phyloP scores from a whole-genome alignment of 129 eudicot genomes.

The Escallonia herrerae region DNA sequence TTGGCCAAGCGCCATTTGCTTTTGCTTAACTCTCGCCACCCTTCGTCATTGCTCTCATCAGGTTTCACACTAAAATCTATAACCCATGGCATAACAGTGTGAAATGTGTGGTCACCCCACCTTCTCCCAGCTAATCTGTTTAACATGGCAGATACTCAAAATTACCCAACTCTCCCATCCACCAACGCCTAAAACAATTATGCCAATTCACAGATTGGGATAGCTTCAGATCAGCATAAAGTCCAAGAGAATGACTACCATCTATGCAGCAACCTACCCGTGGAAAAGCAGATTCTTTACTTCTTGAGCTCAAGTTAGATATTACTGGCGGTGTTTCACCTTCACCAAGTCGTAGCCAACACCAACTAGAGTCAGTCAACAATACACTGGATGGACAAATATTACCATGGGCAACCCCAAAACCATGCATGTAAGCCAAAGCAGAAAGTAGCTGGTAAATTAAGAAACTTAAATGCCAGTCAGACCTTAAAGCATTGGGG shows the following conservation, averaged over 20 bases:
- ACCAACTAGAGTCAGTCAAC: conserved; percentile 67
- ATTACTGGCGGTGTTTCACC: conserved; percentile 19
- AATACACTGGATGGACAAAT: conserved; percentile 53
- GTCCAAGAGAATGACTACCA: conserved; percentile 43
- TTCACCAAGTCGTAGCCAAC: conserved; percentile 65
- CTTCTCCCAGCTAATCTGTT: conserved; percentile 90
- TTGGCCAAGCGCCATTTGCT: conserved; percentile 98
- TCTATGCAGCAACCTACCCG: conserved; percentile 30
- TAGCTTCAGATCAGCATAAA: conserved; percentile 66
- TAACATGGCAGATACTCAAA: conserved; percentile 76
- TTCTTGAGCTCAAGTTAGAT: conserved; percentile 17
- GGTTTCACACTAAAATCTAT: conserved; percentile 89
- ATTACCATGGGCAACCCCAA: conserved; percentile 66
- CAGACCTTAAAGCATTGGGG: conserved; percentile 71
- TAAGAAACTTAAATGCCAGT: conserved; percentile 71
- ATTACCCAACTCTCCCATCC: conserved; percentile 85
- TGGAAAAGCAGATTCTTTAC: conserved; percentile 11
- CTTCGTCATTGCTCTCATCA: conserved; percentile 47
- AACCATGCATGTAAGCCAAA: conserved; percentile 62
- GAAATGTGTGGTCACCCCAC: conserved; percentile 92
- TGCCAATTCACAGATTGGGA: conserved; percentile 55
- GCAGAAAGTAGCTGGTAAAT: conserved; percentile 82
- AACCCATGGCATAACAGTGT: conserved; percentile 96
- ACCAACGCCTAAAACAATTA: conserved; percentile 66
- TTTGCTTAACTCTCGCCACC: conserved; percentile 88